A percentile compares a stretch with the other conserved stretches of the same genome.
Conservation (phyloP, 192 early-diverging fungal genomes). For the Coemansia sp. region DNA sequence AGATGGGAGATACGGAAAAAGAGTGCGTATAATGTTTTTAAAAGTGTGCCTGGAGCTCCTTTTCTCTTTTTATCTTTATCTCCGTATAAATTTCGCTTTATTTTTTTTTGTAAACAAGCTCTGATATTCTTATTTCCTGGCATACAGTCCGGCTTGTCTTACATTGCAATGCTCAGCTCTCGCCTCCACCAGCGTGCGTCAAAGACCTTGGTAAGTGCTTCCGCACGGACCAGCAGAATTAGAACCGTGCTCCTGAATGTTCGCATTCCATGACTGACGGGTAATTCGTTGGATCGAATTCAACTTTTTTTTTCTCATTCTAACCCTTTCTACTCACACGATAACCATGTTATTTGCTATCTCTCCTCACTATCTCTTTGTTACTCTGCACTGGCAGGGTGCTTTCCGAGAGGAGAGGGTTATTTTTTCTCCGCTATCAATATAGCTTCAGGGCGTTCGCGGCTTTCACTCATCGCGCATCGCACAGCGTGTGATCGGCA, state of each 20-base stretch:
- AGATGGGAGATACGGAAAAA: too few relatives aligned
- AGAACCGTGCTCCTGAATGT: neutral
- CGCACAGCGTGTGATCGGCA: constrained; percentile 67
- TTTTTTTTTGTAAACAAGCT: neutral
- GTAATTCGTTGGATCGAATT: neutral
- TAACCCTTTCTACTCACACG: too few relatives aligned
- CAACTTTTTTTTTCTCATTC: too few relatives aligned
- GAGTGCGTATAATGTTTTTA: too few relatives aligned
- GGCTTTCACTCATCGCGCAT: constrained; percentile 67
- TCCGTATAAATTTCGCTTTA: constrained; percentile 2
- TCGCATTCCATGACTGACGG: neutral
- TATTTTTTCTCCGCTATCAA: neutral
- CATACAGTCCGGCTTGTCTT: neutral
- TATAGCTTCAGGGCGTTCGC: constrained; percentile 53
- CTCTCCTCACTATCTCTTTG: neutral
- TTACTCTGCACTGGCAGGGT: too few relatives aligned
- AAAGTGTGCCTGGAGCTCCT: neutral
- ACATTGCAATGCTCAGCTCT: constrained; percentile 35
- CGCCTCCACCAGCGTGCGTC: constrained; percentile 36
- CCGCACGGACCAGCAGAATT: constrained; percentile 5
- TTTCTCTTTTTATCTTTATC: neutral
- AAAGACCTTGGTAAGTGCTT: constrained; percentile 39
- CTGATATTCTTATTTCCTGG: constrained; percentile 1
- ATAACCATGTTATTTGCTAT: neutral
- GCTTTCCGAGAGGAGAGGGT: too few relatives aligned